Percentiles rank a stretch among this genome's conserved stretches.
phyloP scores from a whole-genome alignment of 352 stramenopile species.

The Globisporangium spinosum region DNA sequence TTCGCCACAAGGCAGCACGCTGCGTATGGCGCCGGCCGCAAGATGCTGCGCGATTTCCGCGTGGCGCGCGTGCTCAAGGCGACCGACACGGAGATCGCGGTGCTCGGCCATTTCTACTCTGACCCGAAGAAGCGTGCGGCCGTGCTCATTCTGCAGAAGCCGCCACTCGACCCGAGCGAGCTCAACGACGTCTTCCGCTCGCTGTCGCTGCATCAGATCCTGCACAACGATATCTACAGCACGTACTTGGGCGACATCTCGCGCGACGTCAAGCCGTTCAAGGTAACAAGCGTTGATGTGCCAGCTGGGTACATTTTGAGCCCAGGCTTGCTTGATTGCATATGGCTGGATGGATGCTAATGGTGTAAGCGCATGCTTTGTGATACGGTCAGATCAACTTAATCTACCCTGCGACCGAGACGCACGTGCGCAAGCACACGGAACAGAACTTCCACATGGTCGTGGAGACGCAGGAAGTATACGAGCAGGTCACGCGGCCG shows the following conservation, averaged over 20 bases:
- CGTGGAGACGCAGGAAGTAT: slow-evolving; percentile 75
- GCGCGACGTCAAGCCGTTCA: slow-evolving; percentile 67
- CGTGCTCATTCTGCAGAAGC: slow-evolving; percentile 67
- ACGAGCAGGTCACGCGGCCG: slow-evolving; percentile 64
- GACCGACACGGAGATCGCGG: slow-evolving; percentile 56
- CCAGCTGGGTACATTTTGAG: not conserved
- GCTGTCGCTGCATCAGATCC: slow-evolving; percentile 66
- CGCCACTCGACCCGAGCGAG: slow-evolving; percentile 46
- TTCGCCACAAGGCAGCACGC: slow-evolving; percentile 31
- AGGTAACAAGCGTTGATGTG: slow-evolving; percentile 28
- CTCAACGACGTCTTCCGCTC: slow-evolving; percentile 38
- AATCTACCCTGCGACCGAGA: slow-evolving; percentile 77
- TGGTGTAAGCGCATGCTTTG: not conserved
- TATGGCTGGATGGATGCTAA: not conserved
- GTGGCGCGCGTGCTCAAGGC: slow-evolving; percentile 64
- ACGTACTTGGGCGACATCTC: slow-evolving; percentile 67
- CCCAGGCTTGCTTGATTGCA: not conserved
- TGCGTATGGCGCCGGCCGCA: slow-evolving; percentile 25
- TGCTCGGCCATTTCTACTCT: slow-evolving; percentile 66
- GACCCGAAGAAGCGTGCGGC: slow-evolving; percentile 56
- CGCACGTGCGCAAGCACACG: slow-evolving; percentile 79
- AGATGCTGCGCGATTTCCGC: slow-evolving; percentile 53
- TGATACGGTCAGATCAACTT: slow-evolving; percentile 54
- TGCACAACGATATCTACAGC: slow-evolving; percentile 85
- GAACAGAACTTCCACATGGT: slow-evolving; percentile 84